Conservation (phyloP, 805 yeast species). For the Metschnikowia borealis region DNA sequence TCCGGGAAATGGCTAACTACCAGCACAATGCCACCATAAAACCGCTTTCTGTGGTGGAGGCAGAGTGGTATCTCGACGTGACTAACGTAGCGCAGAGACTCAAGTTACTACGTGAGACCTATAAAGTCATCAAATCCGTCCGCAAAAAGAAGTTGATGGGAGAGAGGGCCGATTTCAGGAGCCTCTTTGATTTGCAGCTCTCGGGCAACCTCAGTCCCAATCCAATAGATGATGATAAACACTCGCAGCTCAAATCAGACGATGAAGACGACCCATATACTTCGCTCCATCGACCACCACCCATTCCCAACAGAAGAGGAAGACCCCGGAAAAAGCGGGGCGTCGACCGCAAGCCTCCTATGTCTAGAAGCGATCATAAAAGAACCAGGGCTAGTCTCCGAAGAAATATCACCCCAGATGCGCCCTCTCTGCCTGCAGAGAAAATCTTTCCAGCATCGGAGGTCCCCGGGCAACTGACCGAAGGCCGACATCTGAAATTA, state of each 20-base stretch:
- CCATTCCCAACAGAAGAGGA: slow-evolving; percentile 15
- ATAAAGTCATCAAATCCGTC: slow-evolving; percentile 17
- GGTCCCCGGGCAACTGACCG: not conserved
- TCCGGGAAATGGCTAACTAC: slow-evolving; percentile 9
- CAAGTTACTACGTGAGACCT: slow-evolving; percentile 17
- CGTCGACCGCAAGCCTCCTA: slow-evolving; percentile 11
- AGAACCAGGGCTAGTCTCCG: slow-evolving; percentile 9
- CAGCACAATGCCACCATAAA: not conserved
- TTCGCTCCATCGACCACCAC: not conserved
- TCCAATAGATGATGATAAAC: slow-evolving; percentile 15
- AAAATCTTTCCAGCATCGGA: not conserved
- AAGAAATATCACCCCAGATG: slow-evolving; percentile 1
- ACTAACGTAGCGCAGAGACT: slow-evolving; percentile 18
- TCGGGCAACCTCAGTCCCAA: slow-evolving; percentile 13
- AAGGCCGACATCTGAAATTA: not conserved
- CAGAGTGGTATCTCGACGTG: slow-evolving; percentile 15
- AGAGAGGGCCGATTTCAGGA: slow-evolving; percentile 16
- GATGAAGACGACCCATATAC: slow-evolving; percentile 12
- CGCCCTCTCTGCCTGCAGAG: slow-evolving; percentile 7
- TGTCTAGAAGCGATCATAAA: slow-evolving; percentile 8
- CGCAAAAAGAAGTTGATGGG: slow-evolving; percentile 19
- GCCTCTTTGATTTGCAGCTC: slow-evolving; percentile 8
- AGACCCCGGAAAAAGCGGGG: slow-evolving; percentile 16
- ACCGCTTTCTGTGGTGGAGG: slow-evolving; percentile 6
- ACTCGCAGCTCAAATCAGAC: slow-evolving; percentile 6